Evolutionary conservation across 2,329 filamentous ascomycete genomes (phyloP), one percentile per base, ranked within the genome.

Genomic region (Alternaria gansuensis): DNA sequence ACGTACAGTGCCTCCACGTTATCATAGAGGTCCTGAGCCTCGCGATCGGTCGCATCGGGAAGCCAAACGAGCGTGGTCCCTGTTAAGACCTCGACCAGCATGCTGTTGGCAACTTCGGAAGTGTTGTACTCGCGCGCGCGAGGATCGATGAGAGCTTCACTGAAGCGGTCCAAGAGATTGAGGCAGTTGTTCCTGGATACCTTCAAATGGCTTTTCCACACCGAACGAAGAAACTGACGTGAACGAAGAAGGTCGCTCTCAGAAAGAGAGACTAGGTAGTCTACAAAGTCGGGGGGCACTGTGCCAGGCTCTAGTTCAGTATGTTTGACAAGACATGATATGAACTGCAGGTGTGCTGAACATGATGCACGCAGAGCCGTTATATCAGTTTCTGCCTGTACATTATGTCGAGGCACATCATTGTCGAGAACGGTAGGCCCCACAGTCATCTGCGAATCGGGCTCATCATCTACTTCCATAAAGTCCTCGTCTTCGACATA

Each of bases 1-100:
- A 85, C 80, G 75, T 98, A 98, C 21, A 97, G 80, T 60, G 96
- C 89, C 21, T 87, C 85, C 3, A 89, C 91, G 39, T 85, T 82
- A 3, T 86, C 84, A n/a, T 83, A 84, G 3, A 97, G 55, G 24
- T 70, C 64, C 44, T 70, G 68, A 13, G 65, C 63, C 40, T 75
- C 68, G 17, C 63, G 62, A 43, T 75, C 72, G 4, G 63, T 67
- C 3, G 64, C 51, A 13, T 65, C 60, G 31, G 66, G 59, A 17
- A 59, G 55, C 73, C 71, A 76, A 4, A 71, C 59, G 10, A 65
- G 57, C 4, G 64, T 65, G n/a, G 73, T 72, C 13, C 73, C 71
- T 33, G 69, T 67, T 43, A 77, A 52, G 10, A 74, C 64, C 41
- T 76, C 74, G 7, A 77, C 66, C 5, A 77, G 57, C 73, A 77